Base-by-base conservation (phyloP, 2,329 filamentous ascomycete species). In the Colletotrichum orchidophilum region DNA sequence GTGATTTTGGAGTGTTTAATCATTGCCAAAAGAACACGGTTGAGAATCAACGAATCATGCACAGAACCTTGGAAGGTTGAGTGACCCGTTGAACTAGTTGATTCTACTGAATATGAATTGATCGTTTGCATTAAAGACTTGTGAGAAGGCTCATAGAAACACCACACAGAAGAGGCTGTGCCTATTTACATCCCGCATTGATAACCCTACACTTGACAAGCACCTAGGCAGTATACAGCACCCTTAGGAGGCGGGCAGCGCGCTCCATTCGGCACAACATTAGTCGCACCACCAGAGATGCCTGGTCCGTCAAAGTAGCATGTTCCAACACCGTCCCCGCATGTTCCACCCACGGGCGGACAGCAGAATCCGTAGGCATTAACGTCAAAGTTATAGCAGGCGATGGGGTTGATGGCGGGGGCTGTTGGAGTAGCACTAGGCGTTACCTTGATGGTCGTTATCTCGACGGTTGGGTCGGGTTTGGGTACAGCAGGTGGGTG, bases 311-410 rank as follows among this genome's bases (percentile, higher is more conserved):
- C 42, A 1, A 60, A 60, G 18, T 60, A 60, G 21, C 63, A 66
- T 3, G 52, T 53, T 5, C 54, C 63, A 26, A 60, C 5, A 24
- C 53, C 46, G 2, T 60, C 29, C 24, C 29, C 42, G 5, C 63
- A 66, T 3, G 54, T 39, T 1, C 52, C 53, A 5, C 42, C 54
- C 0, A 27, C 42, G 0, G 15, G 18, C 1, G 63, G 42, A 4
- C 63, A 66, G 26, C 53, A 65, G 39, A 58, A 65, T 27, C 63
- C 63, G 9, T 65, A 65, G 2, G 53, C 53, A 1, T 58, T 57
- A 1, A 49, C 31, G n/a, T 64, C 62, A 1, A 64, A 64, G 26
- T 64, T 64, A 5, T 64, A 64, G n/a, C 63, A 65, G 26, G 63
- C 53, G 6, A 65, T 27, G 3, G 63, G 63, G 15, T n/a, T 15